phyloP scores from a whole-genome alignment of 2,329 filamentous ascomycete species.

The Zasmidium cellare region DNA sequence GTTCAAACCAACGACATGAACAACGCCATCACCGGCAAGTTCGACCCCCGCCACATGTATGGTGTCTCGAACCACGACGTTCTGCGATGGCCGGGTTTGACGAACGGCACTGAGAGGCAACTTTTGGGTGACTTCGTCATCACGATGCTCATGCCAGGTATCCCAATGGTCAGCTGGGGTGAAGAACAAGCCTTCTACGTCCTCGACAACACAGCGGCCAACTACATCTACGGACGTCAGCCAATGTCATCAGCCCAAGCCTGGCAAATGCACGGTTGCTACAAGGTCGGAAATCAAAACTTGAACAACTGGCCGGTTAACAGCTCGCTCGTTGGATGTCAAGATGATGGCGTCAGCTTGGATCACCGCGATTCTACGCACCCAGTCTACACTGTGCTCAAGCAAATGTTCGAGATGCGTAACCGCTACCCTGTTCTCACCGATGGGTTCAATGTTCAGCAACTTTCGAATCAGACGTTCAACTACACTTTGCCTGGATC shows the following conservation, averaged over 20 bases:
- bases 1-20: slow-evolving; percentile 60
- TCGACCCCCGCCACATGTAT: slow-evolving; percentile 66
- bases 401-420: slow-evolving; percentile 62
- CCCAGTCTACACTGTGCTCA: slow-evolving; percentile 61
- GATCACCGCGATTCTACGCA: slow-evolving; percentile 65
- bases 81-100: slow-evolving; percentile 62
- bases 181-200: slow-evolving; percentile 67
- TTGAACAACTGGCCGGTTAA: slow-evolving; percentile 61
- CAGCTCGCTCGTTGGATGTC: slow-evolving; percentile 55
- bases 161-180: slow-evolving; percentile 62
- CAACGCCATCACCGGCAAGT: slow-evolving; percentile 60
- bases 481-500: slow-evolving; percentile 55
- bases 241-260: slow-evolving; percentile 62
- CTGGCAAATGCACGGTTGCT: slow-evolving; percentile 67
- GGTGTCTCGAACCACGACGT: slow-evolving; percentile 67
- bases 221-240: slow-evolving; percentile 66
- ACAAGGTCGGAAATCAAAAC: slow-evolving; percentile 56
- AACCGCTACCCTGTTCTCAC: slow-evolving; percentile 58
- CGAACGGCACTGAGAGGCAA: slow-evolving; percentile 58
- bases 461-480: slow-evolving; percentile 58
- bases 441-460: slow-evolving; percentile 57
- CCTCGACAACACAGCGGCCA: slow-evolving; percentile 62
- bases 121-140: slow-evolving; percentile 60
- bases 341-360: slow-evolving; percentile 57
- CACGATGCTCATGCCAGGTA: slow-evolving; percentile 61